These are phyloP conservation scores for Coleophoma cylindrospora DNA, from an alignment of 2,329 filamentous ascomycete species.

Conservation along the genomic window DNA sequence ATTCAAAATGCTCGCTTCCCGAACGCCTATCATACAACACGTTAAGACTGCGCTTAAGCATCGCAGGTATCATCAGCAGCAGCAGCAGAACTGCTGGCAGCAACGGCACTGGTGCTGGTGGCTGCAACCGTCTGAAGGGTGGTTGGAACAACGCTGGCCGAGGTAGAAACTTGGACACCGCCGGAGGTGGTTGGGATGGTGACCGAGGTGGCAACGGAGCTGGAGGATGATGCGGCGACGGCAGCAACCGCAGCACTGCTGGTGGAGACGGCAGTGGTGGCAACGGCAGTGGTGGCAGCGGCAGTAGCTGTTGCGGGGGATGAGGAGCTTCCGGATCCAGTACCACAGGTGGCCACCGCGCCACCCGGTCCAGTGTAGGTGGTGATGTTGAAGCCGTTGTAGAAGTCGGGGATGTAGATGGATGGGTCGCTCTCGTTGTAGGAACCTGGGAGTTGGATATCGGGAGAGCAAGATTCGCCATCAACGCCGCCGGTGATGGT, in stretches of 20 bases:
- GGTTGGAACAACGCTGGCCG: not conserved
- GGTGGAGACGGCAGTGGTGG: not conserved
- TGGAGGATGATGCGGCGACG: not conserved
- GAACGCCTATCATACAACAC: too few relatives aligned
- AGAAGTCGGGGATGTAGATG: constrained; percentile 19
- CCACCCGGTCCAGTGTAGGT: constrained; percentile 17
- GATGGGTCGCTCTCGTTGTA: constrained; percentile 13
- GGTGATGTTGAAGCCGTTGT: constrained; percentile 14
- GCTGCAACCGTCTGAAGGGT: too few relatives aligned
- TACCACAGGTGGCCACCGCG: constrained; percentile 11
- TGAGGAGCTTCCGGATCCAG: constrained; percentile 3
- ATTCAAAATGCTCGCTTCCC: too few relatives aligned
- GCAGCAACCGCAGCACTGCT: not conserved
- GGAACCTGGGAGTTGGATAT: constrained; percentile 17
- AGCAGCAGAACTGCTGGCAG: too few relatives aligned
- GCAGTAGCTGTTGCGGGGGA: not conserved
- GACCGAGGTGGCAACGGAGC: not conserved
- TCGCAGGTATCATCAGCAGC: too few relatives aligned
- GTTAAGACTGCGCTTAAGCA: too few relatives aligned
- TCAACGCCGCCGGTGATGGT: constrained; percentile 14
- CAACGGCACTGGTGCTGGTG: too few relatives aligned
- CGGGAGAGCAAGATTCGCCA: constrained; percentile 9
- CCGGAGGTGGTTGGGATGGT: not conserved
- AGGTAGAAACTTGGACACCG: not conserved
- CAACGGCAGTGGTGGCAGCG: not conserved